phyloP scores from a whole-genome alignment of 495 filamentous ascomycete genomes.

The Xylaria scruposa region DNA sequence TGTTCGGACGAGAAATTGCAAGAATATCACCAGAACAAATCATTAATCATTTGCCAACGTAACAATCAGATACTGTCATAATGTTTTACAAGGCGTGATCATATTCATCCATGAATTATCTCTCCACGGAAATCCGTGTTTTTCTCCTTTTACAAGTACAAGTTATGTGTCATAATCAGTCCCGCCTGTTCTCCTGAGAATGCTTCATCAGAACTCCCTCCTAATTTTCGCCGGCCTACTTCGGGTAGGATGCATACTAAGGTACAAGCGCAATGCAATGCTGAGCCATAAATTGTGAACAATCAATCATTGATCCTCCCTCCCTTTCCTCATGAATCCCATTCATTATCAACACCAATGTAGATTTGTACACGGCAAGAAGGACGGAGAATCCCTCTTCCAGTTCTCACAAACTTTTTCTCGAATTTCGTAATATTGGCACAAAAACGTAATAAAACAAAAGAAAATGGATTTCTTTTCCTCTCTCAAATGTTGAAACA shows the following conservation, averaged over 20 bases:
- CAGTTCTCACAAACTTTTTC: not conserved
- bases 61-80: not conserved
- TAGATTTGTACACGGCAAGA: constrained; percentile 9
- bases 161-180: not conserved
- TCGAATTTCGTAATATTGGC: not conserved
- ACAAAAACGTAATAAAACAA: not conserved
- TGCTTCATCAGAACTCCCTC: not conserved
- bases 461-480: not conserved
- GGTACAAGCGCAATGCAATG: not conserved
- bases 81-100: not conserved
- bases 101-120: not conserved
- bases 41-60: not conserved
- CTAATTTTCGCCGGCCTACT: not conserved
- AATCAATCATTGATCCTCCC: not conserved
- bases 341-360: constrained; percentile 2
- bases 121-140: not conserved
- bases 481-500: not conserved
- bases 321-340: constrained; percentile 5
- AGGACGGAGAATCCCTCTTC: not conserved
- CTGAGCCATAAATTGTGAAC: not conserved
- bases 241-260: not conserved
- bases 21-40: not conserved
- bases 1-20: not conserved
- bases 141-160: constrained; percentile 3
- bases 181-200: not conserved